These are phyloP conservation scores for Sonneratia alba DNA, from an alignment of 345 rosid species.

Conservation along the genomic window DNA sequence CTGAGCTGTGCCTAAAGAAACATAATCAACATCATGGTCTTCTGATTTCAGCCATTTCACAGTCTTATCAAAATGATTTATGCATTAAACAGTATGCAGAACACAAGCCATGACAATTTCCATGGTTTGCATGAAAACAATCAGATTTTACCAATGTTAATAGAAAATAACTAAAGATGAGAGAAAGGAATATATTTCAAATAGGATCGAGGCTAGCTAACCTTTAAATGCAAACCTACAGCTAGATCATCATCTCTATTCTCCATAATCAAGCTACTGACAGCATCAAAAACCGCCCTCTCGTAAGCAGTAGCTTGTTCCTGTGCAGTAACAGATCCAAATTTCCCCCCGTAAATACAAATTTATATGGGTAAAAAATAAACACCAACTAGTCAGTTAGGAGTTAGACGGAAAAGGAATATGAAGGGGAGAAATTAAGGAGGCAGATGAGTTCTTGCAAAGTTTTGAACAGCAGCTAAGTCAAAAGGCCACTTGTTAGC, in stretches of 20 bases:
- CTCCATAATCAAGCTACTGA: slow-evolving; percentile 45
- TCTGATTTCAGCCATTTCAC: background rate
- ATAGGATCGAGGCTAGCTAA: slow-evolving; percentile 5
- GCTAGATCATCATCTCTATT: slow-evolving; percentile 65
- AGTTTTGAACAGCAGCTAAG: background rate
- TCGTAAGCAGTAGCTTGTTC: slow-evolving; percentile 66
- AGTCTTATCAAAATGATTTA: background rate
- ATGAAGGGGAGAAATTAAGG: background rate
- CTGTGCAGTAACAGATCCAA: slow-evolving; percentile 21
- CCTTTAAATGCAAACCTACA: slow-evolving; percentile 54
- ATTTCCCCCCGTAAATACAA: background rate
- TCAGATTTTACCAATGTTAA: background rate
- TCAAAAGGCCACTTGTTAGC: background rate
- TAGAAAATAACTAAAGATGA: background rate
- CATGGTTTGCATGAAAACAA: background rate
- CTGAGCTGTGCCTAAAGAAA: background rate
- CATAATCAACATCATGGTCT: background rate
- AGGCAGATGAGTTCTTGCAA: background rate
- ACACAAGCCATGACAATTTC: background rate
- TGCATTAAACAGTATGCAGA: background rate
- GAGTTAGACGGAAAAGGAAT: background rate
- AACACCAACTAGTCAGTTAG: background rate
- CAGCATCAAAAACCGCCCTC: slow-evolving; percentile 53
- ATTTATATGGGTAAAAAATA: background rate
- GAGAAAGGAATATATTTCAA: background rate